Evolutionary conservation across 140 eudicot genomes (phyloP), one percentile per base, ranked within the genome.

Genomic region (Cichorium intybus): DNA sequence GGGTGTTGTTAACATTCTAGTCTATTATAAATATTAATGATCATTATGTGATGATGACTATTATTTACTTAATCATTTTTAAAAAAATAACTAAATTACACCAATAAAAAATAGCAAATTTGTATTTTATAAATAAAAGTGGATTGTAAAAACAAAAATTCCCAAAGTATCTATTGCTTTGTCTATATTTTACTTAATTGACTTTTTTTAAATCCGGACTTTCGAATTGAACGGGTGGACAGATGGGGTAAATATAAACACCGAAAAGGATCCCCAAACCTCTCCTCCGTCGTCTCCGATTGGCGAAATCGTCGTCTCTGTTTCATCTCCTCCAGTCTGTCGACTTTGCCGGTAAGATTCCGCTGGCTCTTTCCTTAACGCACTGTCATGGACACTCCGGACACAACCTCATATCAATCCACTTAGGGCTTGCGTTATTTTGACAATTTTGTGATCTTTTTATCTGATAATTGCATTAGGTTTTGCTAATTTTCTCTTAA

Each of bases 351-450:
- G 10, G 34, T 52, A 52, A 52, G 18, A 7, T 34, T 11, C 34
- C 34, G 28, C 11, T 24, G 10, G 12, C 34, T 11, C 10, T 53
- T 24, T 14, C 34, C 5, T 0, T 5, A 4, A 21, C 33, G 10
- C 31, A 10, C 18, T 21, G 5, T 0, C 4, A 21, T 2, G 1
- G 16, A 23, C 17, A 0, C 4, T 11, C 4, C 11, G 7, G 11
- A 6, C 39, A 10, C 37, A 51, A 51, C 57, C 7, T 20, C 16
- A 24, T 51, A 51, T 51, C 29, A 51, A 51, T 22, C 31, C 10
- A 52, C 17, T 52, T 43, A 52, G 58, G 58, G 58, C 9, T 50
- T 11, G 58, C 33, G 58, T 52, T 23, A 23, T 10, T 52, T 52
- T 23, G 8, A 14, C 58, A 52, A 52, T 1, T 15, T 52, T 18